phyloP scores from a whole-genome alignment of 2,329 filamentous ascomycete genomes.

The Alternaria panax region DNA sequence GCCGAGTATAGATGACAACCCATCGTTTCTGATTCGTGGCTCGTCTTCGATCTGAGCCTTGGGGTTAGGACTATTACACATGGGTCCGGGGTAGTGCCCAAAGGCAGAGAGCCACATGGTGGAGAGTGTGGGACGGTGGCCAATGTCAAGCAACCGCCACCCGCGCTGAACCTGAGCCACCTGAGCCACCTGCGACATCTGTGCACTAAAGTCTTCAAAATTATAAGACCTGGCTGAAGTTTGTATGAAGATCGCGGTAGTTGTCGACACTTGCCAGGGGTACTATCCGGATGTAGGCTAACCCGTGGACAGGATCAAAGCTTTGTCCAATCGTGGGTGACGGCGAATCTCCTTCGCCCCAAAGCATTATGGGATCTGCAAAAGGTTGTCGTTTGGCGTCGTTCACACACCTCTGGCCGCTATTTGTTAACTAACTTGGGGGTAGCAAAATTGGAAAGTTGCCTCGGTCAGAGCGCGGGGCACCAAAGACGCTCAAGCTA shows the following conservation, averaged over 20 bases:
- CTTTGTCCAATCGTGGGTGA: background rate
- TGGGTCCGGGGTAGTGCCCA: background rate
- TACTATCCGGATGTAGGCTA: slow-evolving; percentile 1
- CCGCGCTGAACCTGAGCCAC: background rate
- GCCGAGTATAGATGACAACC: background rate
- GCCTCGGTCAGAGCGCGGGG: background rate
- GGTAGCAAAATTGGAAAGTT: background rate
- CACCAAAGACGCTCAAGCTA: background rate
- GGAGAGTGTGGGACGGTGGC: background rate
- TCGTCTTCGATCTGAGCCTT: background rate
- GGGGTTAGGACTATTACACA: background rate
- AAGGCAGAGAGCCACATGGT: background rate
- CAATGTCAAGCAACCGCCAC: background rate
- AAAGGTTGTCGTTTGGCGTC: background rate
- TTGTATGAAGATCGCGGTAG: background rate
- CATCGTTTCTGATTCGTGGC: background rate
- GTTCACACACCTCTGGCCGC: background rate
- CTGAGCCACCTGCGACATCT: background rate
- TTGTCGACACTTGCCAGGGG: slow-evolving; percentile 4
- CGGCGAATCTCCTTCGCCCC: background rate
- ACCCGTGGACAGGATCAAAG: background rate
- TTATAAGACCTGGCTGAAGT: background rate
- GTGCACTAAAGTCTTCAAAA: background rate
- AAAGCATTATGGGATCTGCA: background rate
- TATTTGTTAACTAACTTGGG: background rate